These are phyloP conservation scores for Gossypium longicalyx DNA, from an alignment of 345 rosid genomes.

Conservation along the genomic window DNA sequence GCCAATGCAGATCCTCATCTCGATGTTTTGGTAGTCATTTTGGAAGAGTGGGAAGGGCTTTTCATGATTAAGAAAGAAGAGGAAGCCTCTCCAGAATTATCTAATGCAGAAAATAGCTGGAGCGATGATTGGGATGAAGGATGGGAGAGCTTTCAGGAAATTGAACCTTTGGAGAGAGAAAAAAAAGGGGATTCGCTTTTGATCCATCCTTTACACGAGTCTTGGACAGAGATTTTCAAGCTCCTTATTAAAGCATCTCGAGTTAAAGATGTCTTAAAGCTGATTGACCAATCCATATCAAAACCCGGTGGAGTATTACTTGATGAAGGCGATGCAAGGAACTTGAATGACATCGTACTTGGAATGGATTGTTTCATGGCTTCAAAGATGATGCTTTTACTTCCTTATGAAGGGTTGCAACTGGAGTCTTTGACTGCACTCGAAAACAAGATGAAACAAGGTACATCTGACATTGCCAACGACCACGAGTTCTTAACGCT, in stretches of 20 bases:
- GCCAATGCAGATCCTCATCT: conserved; percentile 46
- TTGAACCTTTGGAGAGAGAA: conserved; percentile 46
- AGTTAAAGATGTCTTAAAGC: conserved; percentile 39
- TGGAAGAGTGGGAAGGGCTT: conserved; percentile 91
- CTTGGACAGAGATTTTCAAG: conserved; percentile 68
- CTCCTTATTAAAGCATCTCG: conserved; percentile 32
- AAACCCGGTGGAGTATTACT: conserved; percentile 51
- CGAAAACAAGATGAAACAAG: conserved; percentile 63
- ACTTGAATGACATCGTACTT: conserved; percentile 33
- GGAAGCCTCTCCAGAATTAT: conserved; percentile 35
- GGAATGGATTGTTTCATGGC: conserved; percentile 42
- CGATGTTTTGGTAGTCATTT: conserved; percentile 53
- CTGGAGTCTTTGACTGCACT: conserved; percentile 45
- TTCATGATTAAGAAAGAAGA: conserved; percentile 42
- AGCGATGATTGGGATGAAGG: conserved; percentile 91
- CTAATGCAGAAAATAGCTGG: conserved; percentile 60
- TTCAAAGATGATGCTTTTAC: conserved; percentile 55
- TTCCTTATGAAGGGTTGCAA: conserved; percentile 62
- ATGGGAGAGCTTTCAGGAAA: conserved; percentile 94
- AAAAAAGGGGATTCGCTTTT: conserved; percentile 25
- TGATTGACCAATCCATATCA: conserved; percentile 57
- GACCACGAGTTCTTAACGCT: conserved; percentile 60
- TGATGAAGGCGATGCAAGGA: conserved; percentile 53
- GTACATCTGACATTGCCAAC: conserved; percentile 39
- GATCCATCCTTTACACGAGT: conserved; percentile 68